Conservation (phyloP, 2,329 filamentous ascomycete genomes). For the Hypoxylon sp. region DNA sequence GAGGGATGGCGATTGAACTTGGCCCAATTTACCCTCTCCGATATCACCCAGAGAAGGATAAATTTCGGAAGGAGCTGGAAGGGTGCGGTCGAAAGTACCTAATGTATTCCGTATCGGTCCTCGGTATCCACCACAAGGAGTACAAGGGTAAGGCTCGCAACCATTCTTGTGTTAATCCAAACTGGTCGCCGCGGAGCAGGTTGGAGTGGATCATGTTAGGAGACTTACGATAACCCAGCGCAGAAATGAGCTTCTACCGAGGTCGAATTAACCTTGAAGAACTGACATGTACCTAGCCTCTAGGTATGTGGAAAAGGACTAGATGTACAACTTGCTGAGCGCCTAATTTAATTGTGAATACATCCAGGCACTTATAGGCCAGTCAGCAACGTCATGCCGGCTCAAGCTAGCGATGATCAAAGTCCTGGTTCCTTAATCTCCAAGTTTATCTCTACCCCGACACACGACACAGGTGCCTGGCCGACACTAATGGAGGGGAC, state of each 20-base stretch:
- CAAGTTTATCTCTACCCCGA: neutral
- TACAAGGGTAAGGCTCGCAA: too few relatives aligned
- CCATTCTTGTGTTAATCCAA: too few relatives aligned
- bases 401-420: neutral
- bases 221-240: neutral
- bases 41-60: too few relatives aligned
- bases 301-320: neutral
- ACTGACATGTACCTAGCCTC: too few relatives aligned
- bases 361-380: neutral
- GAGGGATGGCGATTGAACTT: too few relatives aligned
- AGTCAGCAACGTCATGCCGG: conserved; percentile 18
- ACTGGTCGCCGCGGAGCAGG: too few relatives aligned
- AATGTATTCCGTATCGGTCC: too few relatives aligned
- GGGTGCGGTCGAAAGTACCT: too few relatives aligned
- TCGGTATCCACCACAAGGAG: too few relatives aligned
- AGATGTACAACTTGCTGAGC: neutral
- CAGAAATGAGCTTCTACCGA: neutral
- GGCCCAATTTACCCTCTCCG: too few relatives aligned
- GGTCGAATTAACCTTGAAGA: neutral
- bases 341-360: conserved; percentile 1
- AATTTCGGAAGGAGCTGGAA: too few relatives aligned
- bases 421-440: neutral
- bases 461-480: neutral
- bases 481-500: conserved; percentile 9
- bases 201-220: too few relatives aligned